phyloP scores from a whole-genome alignment of 2,329 filamentous ascomycete genomes.

The Trichophyton equinum region DNA sequence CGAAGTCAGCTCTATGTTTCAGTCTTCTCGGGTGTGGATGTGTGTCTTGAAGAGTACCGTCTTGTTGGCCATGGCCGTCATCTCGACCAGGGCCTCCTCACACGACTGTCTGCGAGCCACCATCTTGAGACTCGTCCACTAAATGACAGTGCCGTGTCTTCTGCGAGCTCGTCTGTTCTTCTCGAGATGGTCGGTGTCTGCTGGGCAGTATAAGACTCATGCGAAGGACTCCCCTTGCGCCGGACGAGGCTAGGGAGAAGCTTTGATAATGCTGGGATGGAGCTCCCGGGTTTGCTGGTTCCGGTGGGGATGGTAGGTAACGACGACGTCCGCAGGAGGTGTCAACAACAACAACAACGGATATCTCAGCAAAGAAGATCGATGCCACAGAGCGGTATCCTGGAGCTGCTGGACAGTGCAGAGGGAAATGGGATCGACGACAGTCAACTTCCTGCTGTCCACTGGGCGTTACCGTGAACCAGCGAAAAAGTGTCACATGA shows the following conservation, averaged over 20 bases:
- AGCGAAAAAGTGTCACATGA: too few relatives aligned
- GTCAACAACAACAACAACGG: background rate
- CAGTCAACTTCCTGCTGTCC: too few relatives aligned
- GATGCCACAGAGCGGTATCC: too few relatives aligned
- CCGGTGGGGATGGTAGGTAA: background rate
- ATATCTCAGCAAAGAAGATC: background rate
- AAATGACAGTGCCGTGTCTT: background rate
- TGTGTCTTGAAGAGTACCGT: conserved; percentile 18
- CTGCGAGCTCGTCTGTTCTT: background rate
- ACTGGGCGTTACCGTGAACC: too few relatives aligned
- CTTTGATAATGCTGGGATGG: background rate
- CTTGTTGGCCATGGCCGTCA: conserved; percentile 27
- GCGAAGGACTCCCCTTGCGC: background rate
- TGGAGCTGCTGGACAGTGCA: too few relatives aligned
- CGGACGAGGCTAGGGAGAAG: background rate
- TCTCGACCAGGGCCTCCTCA: conserved; percentile 23
- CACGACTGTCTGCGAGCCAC: conserved; percentile 1
- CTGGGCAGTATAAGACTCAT: background rate
- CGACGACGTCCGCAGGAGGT: background rate
- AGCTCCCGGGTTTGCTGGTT: background rate
- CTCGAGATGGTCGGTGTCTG: background rate
- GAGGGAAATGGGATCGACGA: too few relatives aligned
- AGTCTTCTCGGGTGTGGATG: background rate
- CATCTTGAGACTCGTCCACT: background rate
- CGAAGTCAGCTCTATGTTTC: background rate